Evolutionary conservation across 495 filamentous ascomycete genomes (phyloP).

Genomic region (Aspergillus baeticus): DNA sequence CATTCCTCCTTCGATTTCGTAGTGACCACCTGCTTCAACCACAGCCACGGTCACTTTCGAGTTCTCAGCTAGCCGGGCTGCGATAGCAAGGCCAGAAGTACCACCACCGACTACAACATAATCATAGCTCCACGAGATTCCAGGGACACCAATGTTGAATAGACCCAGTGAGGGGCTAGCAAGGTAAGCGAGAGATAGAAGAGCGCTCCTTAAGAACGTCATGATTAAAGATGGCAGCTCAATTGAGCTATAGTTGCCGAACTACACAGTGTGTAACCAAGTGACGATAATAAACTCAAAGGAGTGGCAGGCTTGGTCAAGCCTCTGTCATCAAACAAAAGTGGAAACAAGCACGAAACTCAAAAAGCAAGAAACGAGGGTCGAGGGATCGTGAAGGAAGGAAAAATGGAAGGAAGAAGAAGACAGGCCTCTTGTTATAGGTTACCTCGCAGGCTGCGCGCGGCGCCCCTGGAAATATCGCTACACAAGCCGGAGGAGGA

Average conservation of each 20-base stretch:
- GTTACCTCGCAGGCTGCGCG: too few relatives aligned
- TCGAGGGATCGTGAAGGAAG: too few relatives aligned
- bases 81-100: conserved; percentile 48
- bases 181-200: not conserved
- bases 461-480: too few relatives aligned
- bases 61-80: conserved; percentile 42
- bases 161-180: not conserved
- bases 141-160: conserved; percentile 1
- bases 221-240: too few relatives aligned
- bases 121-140: conserved; percentile 32
- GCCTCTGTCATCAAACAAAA: too few relatives aligned
- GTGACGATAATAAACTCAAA: not conserved
- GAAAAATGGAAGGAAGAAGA: too few relatives aligned
- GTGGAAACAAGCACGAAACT: too few relatives aligned
- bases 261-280: not conserved
- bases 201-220: not conserved
- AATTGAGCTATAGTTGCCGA: too few relatives aligned
- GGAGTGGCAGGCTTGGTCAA: too few relatives aligned
- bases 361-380: too few relatives aligned
- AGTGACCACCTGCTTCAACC: conserved; percentile 59
- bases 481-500: too few relatives aligned
- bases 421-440: too few relatives aligned
- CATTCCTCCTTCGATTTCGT: conserved; percentile 42
- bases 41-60: conserved; percentile 37
- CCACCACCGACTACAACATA: conserved; percentile 54